Percentiles rank a stretch among this genome's conserved stretches.
Conservation (phyloP, 164 flowering plant species). For the Kalanchoe fedtschenkoi region DNA sequence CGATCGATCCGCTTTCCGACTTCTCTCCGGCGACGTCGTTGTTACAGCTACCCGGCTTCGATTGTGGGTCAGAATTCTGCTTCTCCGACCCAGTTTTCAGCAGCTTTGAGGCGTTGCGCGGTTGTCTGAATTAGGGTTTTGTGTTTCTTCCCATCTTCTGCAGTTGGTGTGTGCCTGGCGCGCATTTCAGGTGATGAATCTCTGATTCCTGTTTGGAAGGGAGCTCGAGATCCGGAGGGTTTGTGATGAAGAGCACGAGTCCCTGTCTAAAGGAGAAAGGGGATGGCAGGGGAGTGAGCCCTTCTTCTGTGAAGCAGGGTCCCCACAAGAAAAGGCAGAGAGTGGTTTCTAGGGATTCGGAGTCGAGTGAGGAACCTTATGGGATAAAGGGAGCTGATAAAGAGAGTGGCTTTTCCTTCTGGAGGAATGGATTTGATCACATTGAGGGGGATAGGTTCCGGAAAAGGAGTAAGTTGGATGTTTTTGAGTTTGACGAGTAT, state of each 20-base stretch:
- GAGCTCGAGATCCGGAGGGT: constrained; percentile 29
- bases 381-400: constrained; percentile 18
- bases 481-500: constrained; percentile 39
- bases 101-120: too few relatives aligned
- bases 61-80: too few relatives aligned
- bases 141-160: too few relatives aligned
- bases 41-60: too few relatives aligned
- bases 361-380: constrained; percentile 36
- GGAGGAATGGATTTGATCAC: constrained; percentile 1
- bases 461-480: constrained; percentile 37
- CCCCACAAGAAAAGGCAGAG: constrained; percentile 33
- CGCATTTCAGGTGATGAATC: not conserved
- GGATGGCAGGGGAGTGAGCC: constrained; percentile 14
- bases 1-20: too few relatives aligned
- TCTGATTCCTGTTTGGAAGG: constrained; percentile 14
- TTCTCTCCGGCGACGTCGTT: too few relatives aligned
- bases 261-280: constrained; percentile 39
- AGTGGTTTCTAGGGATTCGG: constrained; percentile 35
- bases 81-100: too few relatives aligned
- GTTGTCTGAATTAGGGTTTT: too few relatives aligned
- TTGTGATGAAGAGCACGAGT: constrained; percentile 29
- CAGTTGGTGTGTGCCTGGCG: not conserved
- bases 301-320: constrained; percentile 25
- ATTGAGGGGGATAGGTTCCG: constrained; percentile 15
- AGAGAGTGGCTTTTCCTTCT: constrained; percentile 11